Evolutionary conservation across 345 rosid genomes (phyloP).

Genomic region (Murraya koenigii): DNA sequence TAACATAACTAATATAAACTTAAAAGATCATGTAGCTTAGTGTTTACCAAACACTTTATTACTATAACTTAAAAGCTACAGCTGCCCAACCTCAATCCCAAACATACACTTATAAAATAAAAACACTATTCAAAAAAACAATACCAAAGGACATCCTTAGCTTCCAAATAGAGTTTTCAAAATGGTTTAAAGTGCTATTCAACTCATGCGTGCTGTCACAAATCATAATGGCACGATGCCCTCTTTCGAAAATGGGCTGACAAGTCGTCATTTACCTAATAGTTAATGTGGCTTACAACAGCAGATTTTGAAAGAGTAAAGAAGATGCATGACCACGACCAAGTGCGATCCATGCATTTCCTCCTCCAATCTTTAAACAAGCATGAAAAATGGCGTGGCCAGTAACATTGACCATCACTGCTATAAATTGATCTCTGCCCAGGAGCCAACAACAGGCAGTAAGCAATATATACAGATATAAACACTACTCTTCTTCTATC

Average conservation of each 20-base stretch:
- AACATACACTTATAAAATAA: too few relatives aligned
- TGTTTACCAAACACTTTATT: too few relatives aligned
- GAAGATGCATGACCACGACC: background rate
- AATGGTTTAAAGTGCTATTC: background rate
- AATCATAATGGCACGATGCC: too few relatives aligned
- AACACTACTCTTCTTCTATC: background rate
- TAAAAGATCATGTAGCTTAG: too few relatives aligned
- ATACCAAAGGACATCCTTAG: background rate
- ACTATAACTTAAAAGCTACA: too few relatives aligned
- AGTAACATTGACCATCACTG: background rate
- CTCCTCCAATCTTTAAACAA: background rate
- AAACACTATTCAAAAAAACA: too few relatives aligned
- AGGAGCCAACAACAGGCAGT: too few relatives aligned
- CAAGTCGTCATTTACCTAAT: background rate
- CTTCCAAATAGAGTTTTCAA: background rate
- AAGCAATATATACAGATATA: too few relatives aligned
- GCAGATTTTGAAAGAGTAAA: background rate
- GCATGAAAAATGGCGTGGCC: background rate
- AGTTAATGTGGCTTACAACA: too few relatives aligned
- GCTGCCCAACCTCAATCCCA: too few relatives aligned
- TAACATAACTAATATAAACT: too few relatives aligned
- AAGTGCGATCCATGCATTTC: slow-evolving; percentile 7
- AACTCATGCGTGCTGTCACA: background rate
- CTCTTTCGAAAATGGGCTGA: background rate
- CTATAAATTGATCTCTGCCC: background rate